phyloP scores from a whole-genome alignment of 2,329 filamentous ascomycete species.

The Claviceps humidiphila region DNA sequence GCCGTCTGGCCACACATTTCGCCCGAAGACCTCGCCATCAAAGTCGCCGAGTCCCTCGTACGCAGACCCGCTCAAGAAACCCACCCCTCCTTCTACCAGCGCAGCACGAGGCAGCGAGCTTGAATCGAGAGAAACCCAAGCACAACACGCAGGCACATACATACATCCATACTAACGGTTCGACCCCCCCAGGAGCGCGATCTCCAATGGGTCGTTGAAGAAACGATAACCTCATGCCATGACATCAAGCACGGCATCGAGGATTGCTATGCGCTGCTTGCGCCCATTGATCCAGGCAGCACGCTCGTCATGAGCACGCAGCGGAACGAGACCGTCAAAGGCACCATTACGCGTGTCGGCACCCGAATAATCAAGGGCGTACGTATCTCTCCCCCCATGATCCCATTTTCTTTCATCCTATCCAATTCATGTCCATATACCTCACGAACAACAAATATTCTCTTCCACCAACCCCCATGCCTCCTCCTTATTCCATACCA shows the following conservation, averaged over 20 bases:
- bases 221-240: conserved; percentile 34
- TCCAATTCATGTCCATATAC: background rate
- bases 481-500: no score
- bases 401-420: background rate
- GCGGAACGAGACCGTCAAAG: conserved; percentile 81
- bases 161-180: background rate
- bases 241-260: conserved; percentile 56
- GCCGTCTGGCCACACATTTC: conserved; percentile 45
- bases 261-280: conserved; percentile 78
- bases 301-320: conserved; percentile 82
- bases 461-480: no score
- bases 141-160: background rate
- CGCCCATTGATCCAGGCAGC: conserved; percentile 70
- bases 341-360: conserved; percentile 78
- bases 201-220: conserved; percentile 39
- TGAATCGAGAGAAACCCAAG: background rate
- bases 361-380: conserved; percentile 86
- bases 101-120: background rate
- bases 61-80: conserved; percentile 8
- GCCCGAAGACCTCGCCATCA: conserved; percentile 35
- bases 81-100: background rate
- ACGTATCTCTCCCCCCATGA: conserved; percentile 21
- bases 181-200: conserved; percentile 29
- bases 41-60: conserved; percentile 38
- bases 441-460: background rate